Conservation (phyloP, 83 land plant species). For the Thuja plicata region DNA sequence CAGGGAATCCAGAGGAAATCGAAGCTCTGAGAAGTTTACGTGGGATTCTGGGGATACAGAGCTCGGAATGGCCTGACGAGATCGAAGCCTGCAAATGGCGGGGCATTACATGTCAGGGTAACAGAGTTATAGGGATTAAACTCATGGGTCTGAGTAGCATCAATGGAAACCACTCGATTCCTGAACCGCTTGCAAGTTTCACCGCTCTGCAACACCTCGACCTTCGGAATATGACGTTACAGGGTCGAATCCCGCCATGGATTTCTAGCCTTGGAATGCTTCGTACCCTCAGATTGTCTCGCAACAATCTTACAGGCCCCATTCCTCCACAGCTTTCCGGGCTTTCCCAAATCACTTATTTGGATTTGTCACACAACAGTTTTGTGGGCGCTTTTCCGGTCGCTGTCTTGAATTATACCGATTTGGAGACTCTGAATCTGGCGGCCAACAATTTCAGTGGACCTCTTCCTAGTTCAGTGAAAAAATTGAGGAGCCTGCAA, state of each 20-base stretch:
- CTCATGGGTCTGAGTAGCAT: background rate
- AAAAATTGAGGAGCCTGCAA: constrained; percentile 35
- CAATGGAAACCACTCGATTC: background rate
- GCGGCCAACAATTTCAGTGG: constrained; percentile 67
- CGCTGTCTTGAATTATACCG: constrained; percentile 30
- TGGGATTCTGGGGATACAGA: background rate
- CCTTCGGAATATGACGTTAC: background rate
- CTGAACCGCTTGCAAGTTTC: background rate
- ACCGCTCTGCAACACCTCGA: background rate
- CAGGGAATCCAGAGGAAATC: background rate
- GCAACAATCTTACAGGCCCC: constrained; percentile 49
- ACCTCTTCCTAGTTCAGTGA: constrained; percentile 31
- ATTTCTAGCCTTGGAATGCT: constrained; percentile 44
- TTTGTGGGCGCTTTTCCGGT: constrained; percentile 45
- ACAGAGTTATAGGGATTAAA: background rate
- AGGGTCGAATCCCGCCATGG: constrained; percentile 2
- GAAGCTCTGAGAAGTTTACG: background rate
- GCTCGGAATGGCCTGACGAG: background rate
- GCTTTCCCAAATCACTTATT: constrained; percentile 36
- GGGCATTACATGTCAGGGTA: background rate
- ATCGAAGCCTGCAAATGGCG: background rate
- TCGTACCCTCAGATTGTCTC: constrained; percentile 49
- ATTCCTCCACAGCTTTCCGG: constrained; percentile 44
- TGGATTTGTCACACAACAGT: constrained; percentile 60
- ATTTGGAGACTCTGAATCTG: constrained; percentile 44